These are phyloP conservation scores for Jatropha curcas DNA, from an alignment of 345 rosid species.

Conservation along the genomic window DNA sequence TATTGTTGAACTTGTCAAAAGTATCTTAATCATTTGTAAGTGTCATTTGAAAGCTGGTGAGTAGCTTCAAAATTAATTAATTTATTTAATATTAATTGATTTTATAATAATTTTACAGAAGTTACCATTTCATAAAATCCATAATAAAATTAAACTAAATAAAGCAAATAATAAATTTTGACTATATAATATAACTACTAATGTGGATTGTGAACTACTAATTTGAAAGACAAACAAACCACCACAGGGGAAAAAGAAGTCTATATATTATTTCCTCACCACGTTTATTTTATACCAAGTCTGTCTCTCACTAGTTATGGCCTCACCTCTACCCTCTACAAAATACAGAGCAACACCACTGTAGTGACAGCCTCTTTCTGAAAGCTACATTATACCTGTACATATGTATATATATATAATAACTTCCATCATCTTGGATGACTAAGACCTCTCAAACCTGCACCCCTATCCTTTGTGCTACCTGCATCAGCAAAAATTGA, in stretches of 20 bases:
- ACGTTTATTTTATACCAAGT: background rate
- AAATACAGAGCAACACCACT: background rate
- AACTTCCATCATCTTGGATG: background rate
- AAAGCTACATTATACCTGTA: constrained; percentile 20
- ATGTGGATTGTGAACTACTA: too few relatives aligned
- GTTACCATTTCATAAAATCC: too few relatives aligned
- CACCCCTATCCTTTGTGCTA: constrained; percentile 80
- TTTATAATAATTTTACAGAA: too few relatives aligned
- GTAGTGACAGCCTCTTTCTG: constrained; percentile 4
- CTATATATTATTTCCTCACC: background rate
- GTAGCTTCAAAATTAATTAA: too few relatives aligned
- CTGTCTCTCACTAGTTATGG: background rate
- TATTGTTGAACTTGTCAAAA: too few relatives aligned
- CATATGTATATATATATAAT: constrained; percentile 11
- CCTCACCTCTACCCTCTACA: background rate
- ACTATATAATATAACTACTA: too few relatives aligned
- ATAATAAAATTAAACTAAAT: too few relatives aligned
- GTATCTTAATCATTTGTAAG: too few relatives aligned
- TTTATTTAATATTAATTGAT: too few relatives aligned
- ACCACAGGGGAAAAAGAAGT: background rate
- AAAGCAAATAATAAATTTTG: too few relatives aligned
- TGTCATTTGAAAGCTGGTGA: too few relatives aligned
- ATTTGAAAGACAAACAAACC: background rate
- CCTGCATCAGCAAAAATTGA: constrained; percentile 39
- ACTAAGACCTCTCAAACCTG: constrained; percentile 38